These are phyloP conservation scores for Penicillium odoratum DNA, from an alignment of 495 filamentous ascomycete species.

Conservation along the genomic window DNA sequence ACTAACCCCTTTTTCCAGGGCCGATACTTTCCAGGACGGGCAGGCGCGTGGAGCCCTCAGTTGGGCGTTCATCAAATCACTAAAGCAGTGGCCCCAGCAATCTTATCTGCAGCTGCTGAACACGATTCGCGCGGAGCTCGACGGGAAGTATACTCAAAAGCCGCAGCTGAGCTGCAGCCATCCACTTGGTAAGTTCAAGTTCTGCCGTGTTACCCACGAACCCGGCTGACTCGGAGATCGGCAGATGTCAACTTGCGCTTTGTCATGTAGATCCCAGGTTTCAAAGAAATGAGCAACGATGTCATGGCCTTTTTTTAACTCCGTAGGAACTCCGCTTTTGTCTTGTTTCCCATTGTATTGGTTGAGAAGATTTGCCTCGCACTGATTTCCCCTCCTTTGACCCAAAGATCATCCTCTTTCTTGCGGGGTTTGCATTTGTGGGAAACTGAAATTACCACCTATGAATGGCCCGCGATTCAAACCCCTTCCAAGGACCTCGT, in stretches of 20 bases:
- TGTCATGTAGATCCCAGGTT: constrained; percentile 35
- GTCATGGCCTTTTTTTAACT: not conserved
- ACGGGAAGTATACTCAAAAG: constrained; percentile 91
- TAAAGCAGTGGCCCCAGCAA: constrained; percentile 93
- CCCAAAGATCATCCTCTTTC: not conserved
- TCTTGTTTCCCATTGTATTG: too few species aligned
- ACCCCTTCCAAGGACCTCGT: constrained; percentile 13
- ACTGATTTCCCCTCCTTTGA: not conserved
- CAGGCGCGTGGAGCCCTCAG: constrained; percentile 96
- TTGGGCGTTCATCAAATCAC: constrained; percentile 90
- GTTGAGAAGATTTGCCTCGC: not conserved
- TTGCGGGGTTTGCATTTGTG: constrained; percentile 12
- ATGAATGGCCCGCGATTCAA: constrained; percentile 5
- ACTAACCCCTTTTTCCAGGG: constrained; percentile 25
- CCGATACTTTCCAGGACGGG: constrained; percentile 55
- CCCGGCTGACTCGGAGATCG: constrained; percentile 20
- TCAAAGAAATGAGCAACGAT: constrained; percentile 11
- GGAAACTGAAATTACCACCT: not conserved
- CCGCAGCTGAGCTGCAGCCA: constrained; percentile 97
- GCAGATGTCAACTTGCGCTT: constrained; percentile 45
- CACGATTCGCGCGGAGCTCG: constrained; percentile 87
- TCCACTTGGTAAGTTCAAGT: constrained; percentile 72
- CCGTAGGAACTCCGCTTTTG: not conserved
- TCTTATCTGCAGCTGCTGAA: constrained; percentile 94
- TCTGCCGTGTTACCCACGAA: constrained; percentile 9